Percentiles rank a stretch among this genome's conserved stretches.
Evolutionary conservation across 371 early-diverging fungal genomes (phyloP).

Genomic region (Circinella umbellata): DNA sequence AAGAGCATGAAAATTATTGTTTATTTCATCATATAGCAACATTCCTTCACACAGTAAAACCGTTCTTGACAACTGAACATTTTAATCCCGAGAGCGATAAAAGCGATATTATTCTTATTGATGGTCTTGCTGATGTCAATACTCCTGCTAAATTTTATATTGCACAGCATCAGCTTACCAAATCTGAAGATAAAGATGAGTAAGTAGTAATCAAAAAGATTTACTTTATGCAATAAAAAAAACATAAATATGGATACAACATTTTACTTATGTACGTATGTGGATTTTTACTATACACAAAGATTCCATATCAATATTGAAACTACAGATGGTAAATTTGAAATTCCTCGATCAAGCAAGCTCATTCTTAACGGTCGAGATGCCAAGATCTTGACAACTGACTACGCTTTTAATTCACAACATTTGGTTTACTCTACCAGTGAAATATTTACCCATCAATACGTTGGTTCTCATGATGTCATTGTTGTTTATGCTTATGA

Average conservation of each 20-base stretch:
- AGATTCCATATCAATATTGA: constrained; percentile 20
- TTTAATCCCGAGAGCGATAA: constrained; percentile 14
- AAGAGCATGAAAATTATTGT: too few species aligned
- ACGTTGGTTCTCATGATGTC: constrained; percentile 19
- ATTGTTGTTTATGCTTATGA: constrained; percentile 26
- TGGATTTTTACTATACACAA: background rate
- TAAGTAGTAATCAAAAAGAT: constrained; percentile 3
- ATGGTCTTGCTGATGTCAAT: constrained; percentile 17
- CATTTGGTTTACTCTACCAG: constrained; percentile 31
- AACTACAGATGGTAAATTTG: constrained; percentile 16
- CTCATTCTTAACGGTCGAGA: constrained; percentile 28
- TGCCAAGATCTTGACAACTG: constrained; percentile 27
- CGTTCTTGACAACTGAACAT: constrained; percentile 18
- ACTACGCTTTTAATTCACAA: constrained; percentile 29
- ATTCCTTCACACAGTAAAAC: constrained; percentile 25
- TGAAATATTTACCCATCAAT: constrained; percentile 27
- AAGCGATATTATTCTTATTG: constrained; percentile 14
- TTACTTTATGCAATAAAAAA: background rate
- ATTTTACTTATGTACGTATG: too few species aligned
- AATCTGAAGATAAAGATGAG: constrained; percentile 12
- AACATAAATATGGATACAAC: too few species aligned
- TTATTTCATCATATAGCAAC: constrained; percentile 8
- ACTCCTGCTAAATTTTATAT: constrained; percentile 21
- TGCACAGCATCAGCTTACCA: constrained; percentile 17
- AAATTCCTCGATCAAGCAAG: constrained; percentile 16